Evolutionary conservation across 805 yeast species (phyloP).

Genomic region (Candida vaughaniae): DNA sequence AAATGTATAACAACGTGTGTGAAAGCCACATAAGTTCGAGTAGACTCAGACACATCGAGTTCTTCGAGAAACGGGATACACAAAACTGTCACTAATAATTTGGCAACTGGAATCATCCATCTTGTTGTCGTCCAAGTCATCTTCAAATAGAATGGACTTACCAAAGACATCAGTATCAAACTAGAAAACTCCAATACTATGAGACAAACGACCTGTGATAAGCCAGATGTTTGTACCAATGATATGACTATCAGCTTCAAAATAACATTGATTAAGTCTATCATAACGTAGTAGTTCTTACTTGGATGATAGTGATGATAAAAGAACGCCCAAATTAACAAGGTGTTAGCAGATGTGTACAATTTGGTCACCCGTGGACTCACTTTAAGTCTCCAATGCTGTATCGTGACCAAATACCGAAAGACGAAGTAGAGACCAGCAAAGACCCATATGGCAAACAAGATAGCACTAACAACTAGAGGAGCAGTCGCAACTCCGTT

Average conservation of each 20-base stretch:
- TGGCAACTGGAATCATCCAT: slow-evolving; percentile 37
- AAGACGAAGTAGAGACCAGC: slow-evolving; percentile 22
- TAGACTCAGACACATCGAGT: slow-evolving; percentile 34
- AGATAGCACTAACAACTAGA: slow-evolving; percentile 30
- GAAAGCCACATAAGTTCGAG: slow-evolving; percentile 43
- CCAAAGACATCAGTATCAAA: slow-evolving; percentile 18
- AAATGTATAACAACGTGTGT: slow-evolving; percentile 42
- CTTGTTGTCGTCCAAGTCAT: slow-evolving; percentile 28
- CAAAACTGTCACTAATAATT: slow-evolving; percentile 38
- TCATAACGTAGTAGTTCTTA: slow-evolving; percentile 34
- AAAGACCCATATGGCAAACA: slow-evolving; percentile 24
- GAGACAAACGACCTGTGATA: slow-evolving; percentile 42
- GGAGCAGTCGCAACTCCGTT: slow-evolving; percentile 6
- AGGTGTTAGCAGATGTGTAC: slow-evolving; percentile 47
- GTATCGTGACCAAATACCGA: slow-evolving; percentile 25
- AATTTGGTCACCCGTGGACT: slow-evolving; percentile 28
- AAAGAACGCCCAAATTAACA: slow-evolving; percentile 46
- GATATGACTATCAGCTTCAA: slow-evolving; percentile 45
- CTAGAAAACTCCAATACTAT: slow-evolving; percentile 34
- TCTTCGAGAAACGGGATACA: slow-evolving; percentile 43
- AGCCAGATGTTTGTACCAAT: slow-evolving; percentile 41
- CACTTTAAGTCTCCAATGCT: slow-evolving; percentile 14
- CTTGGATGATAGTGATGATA: slow-evolving; percentile 47
- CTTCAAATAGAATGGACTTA: slow-evolving; percentile 29
- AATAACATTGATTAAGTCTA: slow-evolving; percentile 33